Evolutionary conservation across 139 green algal genomes (phyloP).

Genomic region (Trebouxia sp.): DNA sequence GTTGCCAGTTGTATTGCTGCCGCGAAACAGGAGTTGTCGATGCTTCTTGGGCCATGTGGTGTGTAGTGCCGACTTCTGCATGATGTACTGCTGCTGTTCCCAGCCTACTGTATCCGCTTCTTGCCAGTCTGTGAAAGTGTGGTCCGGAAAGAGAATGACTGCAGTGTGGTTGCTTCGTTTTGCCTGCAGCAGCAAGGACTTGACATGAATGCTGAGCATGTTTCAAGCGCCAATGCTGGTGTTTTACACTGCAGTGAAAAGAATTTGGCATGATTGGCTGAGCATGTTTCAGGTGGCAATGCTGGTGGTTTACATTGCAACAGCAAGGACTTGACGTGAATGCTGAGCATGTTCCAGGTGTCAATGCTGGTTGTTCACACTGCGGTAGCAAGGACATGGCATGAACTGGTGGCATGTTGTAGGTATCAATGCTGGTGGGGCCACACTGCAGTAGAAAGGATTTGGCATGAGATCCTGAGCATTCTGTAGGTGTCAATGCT

Average conservation of each 20-base stretch:
- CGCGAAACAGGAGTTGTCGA: background rate
- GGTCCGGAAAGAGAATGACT: background rate
- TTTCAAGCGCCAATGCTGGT: background rate
- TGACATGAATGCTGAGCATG: background rate
- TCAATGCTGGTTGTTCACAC: background rate
- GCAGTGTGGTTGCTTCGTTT: background rate
- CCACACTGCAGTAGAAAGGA: background rate
- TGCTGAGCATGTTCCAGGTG: too few species aligned
- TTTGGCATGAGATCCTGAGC: too few species aligned
- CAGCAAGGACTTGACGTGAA: too few species aligned
- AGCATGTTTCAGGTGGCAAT: background rate
- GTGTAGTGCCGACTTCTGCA: background rate
- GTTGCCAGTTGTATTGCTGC: background rate
- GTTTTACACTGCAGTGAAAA: background rate
- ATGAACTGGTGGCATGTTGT: too few species aligned
- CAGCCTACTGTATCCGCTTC: constrained; percentile 14
- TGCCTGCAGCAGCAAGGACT: background rate
- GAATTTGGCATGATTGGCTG: background rate
- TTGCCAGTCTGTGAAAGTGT: constrained; percentile 19
- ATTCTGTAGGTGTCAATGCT: too few species aligned
- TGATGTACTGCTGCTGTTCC: background rate
- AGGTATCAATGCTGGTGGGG: background rate
- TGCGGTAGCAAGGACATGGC: too few species aligned
- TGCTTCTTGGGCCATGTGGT: background rate
- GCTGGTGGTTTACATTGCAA: background rate